Evolutionary conservation across 768 basidiomycete genomes (phyloP), one percentile per base, ranked within the genome.

Genomic region (Amanita exitialis): DNA sequence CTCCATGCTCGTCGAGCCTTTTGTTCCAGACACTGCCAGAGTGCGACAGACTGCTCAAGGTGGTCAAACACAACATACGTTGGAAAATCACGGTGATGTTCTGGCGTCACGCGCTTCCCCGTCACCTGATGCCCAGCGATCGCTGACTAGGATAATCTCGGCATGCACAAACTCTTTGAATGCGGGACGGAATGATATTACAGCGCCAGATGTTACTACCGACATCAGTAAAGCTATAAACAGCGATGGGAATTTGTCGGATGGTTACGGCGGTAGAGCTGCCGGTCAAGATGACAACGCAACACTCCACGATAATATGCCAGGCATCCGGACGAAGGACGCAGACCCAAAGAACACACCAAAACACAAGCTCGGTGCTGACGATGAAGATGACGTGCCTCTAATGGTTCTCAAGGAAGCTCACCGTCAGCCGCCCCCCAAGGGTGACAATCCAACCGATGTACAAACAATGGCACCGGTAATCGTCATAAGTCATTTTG

Each of bases 321-420:
- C 18, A 36, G 47, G 32, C 13, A 0, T 30, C 30, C n/a, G 3
- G 6, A 10, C 7, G 1, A 18, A 15, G 16, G 34, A 21, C 30
- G 1, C 13, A 9, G 20, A 4, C 6, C 4, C 13, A 28, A 43
- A 10, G 27, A 25, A n/a, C 10, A 18, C 20, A 15, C 8, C 28
- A 23, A 25, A 20, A 18, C 12, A 32, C 32, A 15, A 39, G 6
- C n/a, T 13, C 9, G 34, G n/a, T 6, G 12, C 23, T 36, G 27
- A 50, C 13, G 41, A 44, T 23, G 50, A 51, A 20, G 50, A 51
- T 16, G n/a, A 51, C 27, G 42, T 51, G 7, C 50, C 50, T 18
- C 37, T 51, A 16, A 36, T 36, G 15, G 27, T 44, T 18, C 32
- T 51, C 9, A 43, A 36, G 35, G 42, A 37, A 7, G 25, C 15